Evolutionary conservation across 192 early-diverging fungal species (phyloP), one percentile per base, ranked within the genome.

Genomic region (Linnemannia hyalina): DNA sequence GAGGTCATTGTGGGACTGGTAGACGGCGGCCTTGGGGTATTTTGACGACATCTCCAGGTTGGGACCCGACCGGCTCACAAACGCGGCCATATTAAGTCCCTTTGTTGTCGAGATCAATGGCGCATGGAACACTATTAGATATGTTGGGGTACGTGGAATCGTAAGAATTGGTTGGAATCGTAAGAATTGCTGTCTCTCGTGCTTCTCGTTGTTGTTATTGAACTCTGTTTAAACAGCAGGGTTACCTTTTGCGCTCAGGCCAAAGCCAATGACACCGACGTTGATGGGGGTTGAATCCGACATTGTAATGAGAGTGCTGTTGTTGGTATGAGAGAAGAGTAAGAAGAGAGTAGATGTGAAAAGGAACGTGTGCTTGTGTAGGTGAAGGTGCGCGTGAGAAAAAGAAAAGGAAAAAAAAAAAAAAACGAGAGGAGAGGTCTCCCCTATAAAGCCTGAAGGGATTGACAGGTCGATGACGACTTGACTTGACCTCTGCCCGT

Each of bases 241-340:
- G 18, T 42, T 78, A 80, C 74, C 70, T 82, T 83, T 77, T 10
- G 90, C 83, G 40, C 83, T 89, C 92, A 90, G 93, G 89, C 93
- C 93, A 88, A 93, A 94, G 18, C 93, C 93, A 74, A 94, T 89
- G 36, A 94, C 91, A 69, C 92, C 93, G 73, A 94, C 93, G 44
- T 93, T 94, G 74, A 94, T 90, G 54, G 71, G 70, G 11, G 78
- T 42, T 20, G 60, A 80, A 1, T 73, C 41, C 9, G 76, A 68
- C 60, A 78, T 74, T 11, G 26, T 35, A 36, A 60, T 75, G 29
- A 42, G 44, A 10, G 13, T 35, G 57, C 18, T 46, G 71, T 11
- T 75, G 55, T 9, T 47, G 29, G 26, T 10, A n/a, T 9, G 40
- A 16, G 40, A 46, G 42, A 29, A 18, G 32, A 29, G 35, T 54